Evolutionary conservation across 441 rosid species (phyloP).

Genomic region (Rhodomyrtus psidioides): DNA sequence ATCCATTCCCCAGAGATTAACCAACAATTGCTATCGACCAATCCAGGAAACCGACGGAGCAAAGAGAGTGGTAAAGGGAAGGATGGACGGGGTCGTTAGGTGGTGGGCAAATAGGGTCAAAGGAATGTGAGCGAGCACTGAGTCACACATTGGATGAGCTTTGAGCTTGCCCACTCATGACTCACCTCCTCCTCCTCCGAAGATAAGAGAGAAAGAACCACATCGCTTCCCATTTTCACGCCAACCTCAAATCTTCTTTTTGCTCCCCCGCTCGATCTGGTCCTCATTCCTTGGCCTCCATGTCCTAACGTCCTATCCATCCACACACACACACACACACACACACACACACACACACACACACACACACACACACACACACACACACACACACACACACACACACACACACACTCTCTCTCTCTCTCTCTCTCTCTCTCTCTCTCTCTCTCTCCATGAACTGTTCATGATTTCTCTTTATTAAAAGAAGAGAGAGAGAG

Average conservation of each 20-base stretch:
- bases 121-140: background rate
- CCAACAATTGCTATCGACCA: background rate
- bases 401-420: no score
- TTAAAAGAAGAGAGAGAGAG: background rate
- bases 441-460: background rate
- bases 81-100: background rate
- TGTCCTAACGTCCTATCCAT: background rate
- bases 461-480: background rate
- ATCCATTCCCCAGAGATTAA: background rate
- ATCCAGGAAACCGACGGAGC: background rate
- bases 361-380: no score
- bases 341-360: no score
- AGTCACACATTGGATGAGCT: background rate
- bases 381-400: no score
- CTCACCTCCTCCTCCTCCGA: background rate
- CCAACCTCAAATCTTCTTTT: background rate
- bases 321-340: no score
- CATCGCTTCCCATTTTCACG: background rate
- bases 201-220: background rate
- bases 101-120: background rate
- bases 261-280: background rate
- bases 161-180: no score
- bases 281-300: background rate
- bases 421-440: no score
- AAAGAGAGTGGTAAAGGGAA: background rate